A percentile compares a stretch with the other conserved stretches of the same genome.
Evolutionary conservation across 1,284 basidiomycete species (phyloP).

Genomic region (Fomitopsis betulina): DNA sequence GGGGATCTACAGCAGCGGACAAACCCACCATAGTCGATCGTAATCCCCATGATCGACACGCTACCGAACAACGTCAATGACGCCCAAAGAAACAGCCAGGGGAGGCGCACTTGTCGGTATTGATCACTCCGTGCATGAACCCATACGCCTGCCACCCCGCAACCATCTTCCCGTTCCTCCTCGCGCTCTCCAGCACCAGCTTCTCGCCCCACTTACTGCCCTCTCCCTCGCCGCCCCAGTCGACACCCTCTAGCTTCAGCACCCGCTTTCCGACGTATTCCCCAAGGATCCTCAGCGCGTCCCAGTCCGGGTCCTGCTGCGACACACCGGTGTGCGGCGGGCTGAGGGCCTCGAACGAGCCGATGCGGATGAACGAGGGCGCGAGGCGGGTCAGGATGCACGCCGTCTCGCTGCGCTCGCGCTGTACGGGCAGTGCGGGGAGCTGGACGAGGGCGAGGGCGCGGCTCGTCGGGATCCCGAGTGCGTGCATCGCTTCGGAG

Average conservation of each 20-base stretch:
- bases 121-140: conserved; percentile 94
- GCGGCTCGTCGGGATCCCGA: conserved; percentile 86
- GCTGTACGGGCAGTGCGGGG: conserved; percentile 69
- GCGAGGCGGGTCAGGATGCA: conserved; percentile 84
- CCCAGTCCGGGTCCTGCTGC: conserved; percentile 71
- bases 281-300: conserved; percentile 68
- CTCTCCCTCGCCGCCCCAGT: conserved; percentile 24
- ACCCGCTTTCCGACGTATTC: conserved; percentile 67
- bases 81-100: neutral
- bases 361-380: conserved; percentile 89
- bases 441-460: conserved; percentile 80
- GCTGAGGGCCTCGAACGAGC: conserved; percentile 85
- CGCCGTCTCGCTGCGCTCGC: conserved; percentile 79
- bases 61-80: conserved; percentile 32
- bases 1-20: neutral
- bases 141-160: conserved; percentile 94
- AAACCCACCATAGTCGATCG: conserved; percentile 81
- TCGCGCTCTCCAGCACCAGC: conserved; percentile 74
- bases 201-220: conserved; percentile 63
- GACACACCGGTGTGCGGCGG: conserved; percentile 72
- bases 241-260: conserved; percentile 40
- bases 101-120: conserved; percentile 81
- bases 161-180: conserved; percentile 85
- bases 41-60: conserved; percentile 82
- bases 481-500: conserved; percentile 86